Base-by-base conservation (phyloP, 371 early-diverging fungal genomes). In the Mucor mucedo region DNA sequence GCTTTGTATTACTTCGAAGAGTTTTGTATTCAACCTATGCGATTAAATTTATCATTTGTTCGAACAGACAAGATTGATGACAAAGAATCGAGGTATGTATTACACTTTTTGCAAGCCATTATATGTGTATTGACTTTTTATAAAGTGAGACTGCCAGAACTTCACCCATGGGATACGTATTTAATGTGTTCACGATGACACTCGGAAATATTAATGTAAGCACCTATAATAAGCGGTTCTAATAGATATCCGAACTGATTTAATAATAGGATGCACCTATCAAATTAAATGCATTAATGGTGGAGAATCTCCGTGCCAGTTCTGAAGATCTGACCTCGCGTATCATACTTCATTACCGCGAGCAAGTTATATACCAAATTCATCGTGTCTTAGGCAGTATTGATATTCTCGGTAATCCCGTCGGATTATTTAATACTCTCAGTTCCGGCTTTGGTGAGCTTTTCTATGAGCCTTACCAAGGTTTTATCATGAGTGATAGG, bases 401-500 rank as follows among this genome's bases (percentile, higher is more conserved):
- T 8, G 95, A 96, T 63, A 73, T 96, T 40, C 78, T 95, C 28
- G 96, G 96, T 30, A 96, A 96, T 63, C 96, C 96, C 0, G 93
- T 95, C 7, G 95, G 95, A 0, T 71, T 96, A 27, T 95, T 95
- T 72, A 89, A 82, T 72, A 93, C 80, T 35, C 79, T 96, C 11
- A 87, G 91, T 56, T 92, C 93, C 39, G 96, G 96, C 5, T 93
- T 95, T 16, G 80, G 85, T 5, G 95, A 94, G 63, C 80, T 95
- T 38, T 95, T 96, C 70, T 95, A 95, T 77, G 95, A 96, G 66
- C 96, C 96, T 0, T 87, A 89, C 60, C 91, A 92, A 78, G 96
- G 96, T 4, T 91, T 96, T 59, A 89, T 93, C 32, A 90, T 90
- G 82, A 93, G 92, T 56, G 90, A 90, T 48, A 73, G 93, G 27